Evolutionary conservation across 2,329 filamentous ascomycete species (phyloP).

Genomic region (Stagonosporopsis chrysanthemi): DNA sequence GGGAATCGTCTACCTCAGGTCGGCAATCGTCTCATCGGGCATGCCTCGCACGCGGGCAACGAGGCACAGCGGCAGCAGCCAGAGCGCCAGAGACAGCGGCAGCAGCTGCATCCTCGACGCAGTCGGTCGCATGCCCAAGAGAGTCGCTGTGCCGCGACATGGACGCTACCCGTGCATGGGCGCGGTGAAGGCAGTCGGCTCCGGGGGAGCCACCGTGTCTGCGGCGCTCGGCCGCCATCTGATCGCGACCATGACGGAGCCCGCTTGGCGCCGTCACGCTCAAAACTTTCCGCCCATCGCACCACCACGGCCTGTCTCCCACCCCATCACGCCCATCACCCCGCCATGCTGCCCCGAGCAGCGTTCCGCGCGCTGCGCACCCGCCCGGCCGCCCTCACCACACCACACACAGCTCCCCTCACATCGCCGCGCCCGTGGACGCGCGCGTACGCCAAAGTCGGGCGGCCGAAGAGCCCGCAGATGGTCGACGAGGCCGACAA

Average conservation of each 20-base stretch:
- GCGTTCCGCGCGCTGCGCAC: slow-evolving; percentile 44
- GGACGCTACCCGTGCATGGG: slow-evolving; percentile 5
- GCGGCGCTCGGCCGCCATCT: too few relatives aligned
- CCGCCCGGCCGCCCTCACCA: slow-evolving; percentile 12
- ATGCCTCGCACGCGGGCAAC: slow-evolving; percentile 51
- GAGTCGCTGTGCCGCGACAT: slow-evolving; percentile 43
- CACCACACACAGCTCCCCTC: slow-evolving; percentile 8
- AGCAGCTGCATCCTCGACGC: slow-evolving; percentile 17
- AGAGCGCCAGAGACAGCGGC: slow-evolving; percentile 5
- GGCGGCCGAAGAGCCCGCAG: slow-evolving; percentile 35
- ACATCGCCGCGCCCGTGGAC: slow-evolving; percentile 9
- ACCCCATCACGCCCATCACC: background rate
- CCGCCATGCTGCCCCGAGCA: slow-evolving; percentile 47
- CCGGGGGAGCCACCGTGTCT: too few relatives aligned
- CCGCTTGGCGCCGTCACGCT: slow-evolving; percentile 1
- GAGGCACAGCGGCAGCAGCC: slow-evolving; percentile 31
- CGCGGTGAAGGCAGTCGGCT: too few relatives aligned
- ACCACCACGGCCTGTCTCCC: too few relatives aligned
- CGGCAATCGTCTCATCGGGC: slow-evolving; percentile 52
- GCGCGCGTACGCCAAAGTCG: slow-evolving; percentile 34
- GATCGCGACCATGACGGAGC: slow-evolving; percentile 1
- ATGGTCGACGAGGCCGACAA: slow-evolving; percentile 33
- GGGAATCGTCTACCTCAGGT: slow-evolving; percentile 43
- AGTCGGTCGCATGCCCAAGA: slow-evolving; percentile 48
- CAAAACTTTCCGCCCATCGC: slow-evolving; percentile 1